Conservation (phyloP, 169 alveolate genomes). For the Eimeria maxima region DNA sequence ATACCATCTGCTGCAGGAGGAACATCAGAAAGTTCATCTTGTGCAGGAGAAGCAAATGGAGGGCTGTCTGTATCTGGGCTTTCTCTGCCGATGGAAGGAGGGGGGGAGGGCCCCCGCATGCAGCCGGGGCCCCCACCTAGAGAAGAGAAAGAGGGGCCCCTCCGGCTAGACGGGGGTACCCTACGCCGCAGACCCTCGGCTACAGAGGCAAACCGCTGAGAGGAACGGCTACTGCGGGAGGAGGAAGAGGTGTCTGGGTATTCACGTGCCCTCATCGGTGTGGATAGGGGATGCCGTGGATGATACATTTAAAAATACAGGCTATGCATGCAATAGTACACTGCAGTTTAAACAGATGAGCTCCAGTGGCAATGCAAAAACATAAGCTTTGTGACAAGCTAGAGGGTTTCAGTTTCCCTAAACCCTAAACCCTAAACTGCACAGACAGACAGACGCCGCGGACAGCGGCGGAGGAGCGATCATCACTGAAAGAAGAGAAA, state of each 20-base stretch:
- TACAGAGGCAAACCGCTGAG: not conserved
- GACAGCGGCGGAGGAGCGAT: not conserved
- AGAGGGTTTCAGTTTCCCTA: too few relatives aligned
- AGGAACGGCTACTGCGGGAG: not conserved
- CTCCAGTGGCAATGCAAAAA: too few relatives aligned
- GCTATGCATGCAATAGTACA: too few relatives aligned
- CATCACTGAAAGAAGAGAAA: not conserved
- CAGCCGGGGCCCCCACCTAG: not conserved
- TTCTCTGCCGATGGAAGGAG: not conserved
- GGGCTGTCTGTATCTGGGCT: not conserved
- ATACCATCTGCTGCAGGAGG: not conserved
- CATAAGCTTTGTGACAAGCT: too few relatives aligned
- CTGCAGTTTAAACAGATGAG: too few relatives aligned
- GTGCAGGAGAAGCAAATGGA: not conserved
- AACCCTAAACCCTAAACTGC: not conserved
- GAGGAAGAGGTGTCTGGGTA: not conserved
- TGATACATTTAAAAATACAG: too few relatives aligned
- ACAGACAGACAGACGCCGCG: not conserved
- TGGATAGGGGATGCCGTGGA: too few relatives aligned
- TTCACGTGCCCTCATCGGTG: not conserved
- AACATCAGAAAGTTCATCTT: not conserved
- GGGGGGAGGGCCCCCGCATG: not conserved
- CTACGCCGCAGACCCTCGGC: not conserved
- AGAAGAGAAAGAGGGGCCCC: constrained; percentile 11
- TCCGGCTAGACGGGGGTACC: not conserved